These are phyloP conservation scores for Colletotrichum gloeosporioides DNA, from an alignment of 2,329 filamentous ascomycete species.

Conservation along the genomic window DNA sequence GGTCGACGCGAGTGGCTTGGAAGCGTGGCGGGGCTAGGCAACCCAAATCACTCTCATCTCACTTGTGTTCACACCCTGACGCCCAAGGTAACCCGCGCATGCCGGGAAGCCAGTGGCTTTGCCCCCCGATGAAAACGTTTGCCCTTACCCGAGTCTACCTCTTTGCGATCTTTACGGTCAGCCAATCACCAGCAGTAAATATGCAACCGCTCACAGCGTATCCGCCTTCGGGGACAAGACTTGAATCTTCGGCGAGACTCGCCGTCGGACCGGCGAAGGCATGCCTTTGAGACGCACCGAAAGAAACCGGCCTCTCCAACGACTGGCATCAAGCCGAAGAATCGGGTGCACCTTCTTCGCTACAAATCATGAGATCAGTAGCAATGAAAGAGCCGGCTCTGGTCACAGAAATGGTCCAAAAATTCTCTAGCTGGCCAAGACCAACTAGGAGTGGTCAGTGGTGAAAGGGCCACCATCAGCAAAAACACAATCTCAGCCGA, in stretches of 20 bases:
- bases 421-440: constrained; percentile 76
- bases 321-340: not conserved
- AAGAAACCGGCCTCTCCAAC: not conserved
- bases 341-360: not conserved
- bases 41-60: not conserved
- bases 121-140: not conserved
- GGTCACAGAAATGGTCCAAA: constrained; percentile 59
- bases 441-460: constrained; percentile 73
- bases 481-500: constrained; percentile 86
- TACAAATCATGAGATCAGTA: not conserved
- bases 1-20: not conserved
- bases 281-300: not conserved
- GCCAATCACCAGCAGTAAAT: not conserved
- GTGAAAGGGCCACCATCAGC: constrained; percentile 86
- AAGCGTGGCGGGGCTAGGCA: not conserved
- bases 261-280: not conserved
- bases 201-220: not conserved
- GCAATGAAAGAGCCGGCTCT: not conserved
- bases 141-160: not conserved
- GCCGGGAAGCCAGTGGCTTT: not conserved
- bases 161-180: not conserved
- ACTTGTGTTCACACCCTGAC: not conserved
- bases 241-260: not conserved
- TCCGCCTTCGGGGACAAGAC: not conserved
- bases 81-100: not conserved